These are phyloP conservation scores for Tilletia horrida DNA, from an alignment of 1,284 basidiomycete species.

Conservation along the genomic window DNA sequence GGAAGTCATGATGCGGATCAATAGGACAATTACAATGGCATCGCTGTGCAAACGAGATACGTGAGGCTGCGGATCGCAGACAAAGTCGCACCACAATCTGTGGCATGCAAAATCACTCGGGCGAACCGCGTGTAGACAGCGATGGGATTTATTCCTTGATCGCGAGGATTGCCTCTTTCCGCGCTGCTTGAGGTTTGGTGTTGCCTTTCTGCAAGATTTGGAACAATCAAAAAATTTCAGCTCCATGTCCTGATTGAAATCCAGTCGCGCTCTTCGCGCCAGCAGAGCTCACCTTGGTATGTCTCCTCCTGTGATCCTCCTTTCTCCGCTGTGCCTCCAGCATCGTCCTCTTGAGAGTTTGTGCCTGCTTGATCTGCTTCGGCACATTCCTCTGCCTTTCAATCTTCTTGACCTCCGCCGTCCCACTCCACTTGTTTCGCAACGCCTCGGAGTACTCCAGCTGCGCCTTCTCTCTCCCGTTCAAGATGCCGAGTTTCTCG, in stretches of 20 bases:
- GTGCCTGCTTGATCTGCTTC: constrained; percentile 80
- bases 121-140: too few species aligned
- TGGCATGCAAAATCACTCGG: too few species aligned
- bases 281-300: constrained; percentile 57
- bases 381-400: constrained; percentile 81
- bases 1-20: too few species aligned
- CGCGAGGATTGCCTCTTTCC: constrained; percentile 61
- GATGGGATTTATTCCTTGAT: constrained; percentile 27
- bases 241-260: too few species aligned
- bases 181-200: constrained; percentile 81
- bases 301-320: constrained; percentile 77
- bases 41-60: too few species aligned
- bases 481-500: constrained; percentile 86
- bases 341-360: constrained; percentile 88
- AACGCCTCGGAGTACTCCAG: constrained; percentile 90
- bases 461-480: constrained; percentile 83
- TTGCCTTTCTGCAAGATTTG: constrained; percentile 1
- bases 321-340: constrained; percentile 82
- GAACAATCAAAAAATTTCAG: not conserved
- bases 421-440: constrained; percentile 81
- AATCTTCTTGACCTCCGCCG: constrained; percentile 76
- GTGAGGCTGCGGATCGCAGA: too few species aligned
- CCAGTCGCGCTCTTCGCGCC: too few species aligned
- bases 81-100: too few species aligned
- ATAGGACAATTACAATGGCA: too few species aligned